Evolutionary conservation across 345 rosid species (phyloP).

Genomic region (Salix exigua): DNA sequence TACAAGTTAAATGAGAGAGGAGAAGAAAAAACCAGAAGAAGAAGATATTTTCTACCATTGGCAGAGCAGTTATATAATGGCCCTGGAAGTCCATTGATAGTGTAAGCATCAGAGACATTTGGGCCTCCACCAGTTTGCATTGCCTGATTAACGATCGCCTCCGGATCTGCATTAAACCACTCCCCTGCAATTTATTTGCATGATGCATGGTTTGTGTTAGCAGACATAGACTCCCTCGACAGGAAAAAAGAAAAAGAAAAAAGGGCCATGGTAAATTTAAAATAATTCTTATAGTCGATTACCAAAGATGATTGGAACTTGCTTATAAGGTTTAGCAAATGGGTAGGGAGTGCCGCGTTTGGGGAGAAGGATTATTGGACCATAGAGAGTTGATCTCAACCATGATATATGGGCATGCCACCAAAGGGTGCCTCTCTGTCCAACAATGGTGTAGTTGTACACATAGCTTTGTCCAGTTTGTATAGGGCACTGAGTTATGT

Average conservation of each 20-base stretch:
- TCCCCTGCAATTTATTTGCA: slow-evolving; percentile 6
- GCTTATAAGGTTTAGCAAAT: slow-evolving; percentile 15
- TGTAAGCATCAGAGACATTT: slow-evolving; percentile 19
- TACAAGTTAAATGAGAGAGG: not conserved
- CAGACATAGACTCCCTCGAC: not conserved
- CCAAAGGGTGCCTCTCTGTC: slow-evolving; percentile 22
- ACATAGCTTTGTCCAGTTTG: slow-evolving; percentile 18
- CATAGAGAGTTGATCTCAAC: slow-evolving; percentile 12
- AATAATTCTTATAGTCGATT: not conserved
- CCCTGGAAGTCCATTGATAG: slow-evolving; percentile 15
- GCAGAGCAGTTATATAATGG: slow-evolving; percentile 14
- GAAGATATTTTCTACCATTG: not conserved
- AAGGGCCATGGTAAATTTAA: not conserved
- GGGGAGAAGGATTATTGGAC: slow-evolving; percentile 12
- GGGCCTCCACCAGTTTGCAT: slow-evolving; percentile 19
- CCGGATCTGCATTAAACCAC: slow-evolving; percentile 17
- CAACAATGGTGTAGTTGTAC: slow-evolving; percentile 14
- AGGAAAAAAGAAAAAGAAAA: not conserved
- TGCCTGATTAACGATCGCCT: slow-evolving; percentile 11
- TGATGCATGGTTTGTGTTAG: not conserved
- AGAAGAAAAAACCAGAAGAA: not conserved
- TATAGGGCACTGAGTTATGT: slow-evolving; percentile 16
- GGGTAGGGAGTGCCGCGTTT: slow-evolving; percentile 11
- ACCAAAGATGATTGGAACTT: slow-evolving; percentile 15
- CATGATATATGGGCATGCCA: slow-evolving; percentile 20